These are phyloP conservation scores for Reutealis trisperma DNA, from an alignment of 345 rosid species.

Conservation along the genomic window DNA sequence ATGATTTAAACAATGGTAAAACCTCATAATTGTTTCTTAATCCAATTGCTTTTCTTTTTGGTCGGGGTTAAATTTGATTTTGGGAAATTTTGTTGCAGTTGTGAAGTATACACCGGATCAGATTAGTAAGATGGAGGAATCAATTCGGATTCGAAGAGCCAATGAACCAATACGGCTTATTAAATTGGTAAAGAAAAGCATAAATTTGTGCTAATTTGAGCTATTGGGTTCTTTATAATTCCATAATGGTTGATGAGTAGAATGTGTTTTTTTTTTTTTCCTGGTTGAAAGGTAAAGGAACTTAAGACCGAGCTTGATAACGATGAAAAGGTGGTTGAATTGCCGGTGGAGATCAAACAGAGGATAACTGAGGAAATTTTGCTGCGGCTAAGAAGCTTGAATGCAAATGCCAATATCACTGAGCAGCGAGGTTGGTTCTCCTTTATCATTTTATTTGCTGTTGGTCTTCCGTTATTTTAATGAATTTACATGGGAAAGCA, in stretches of 20 bases:
- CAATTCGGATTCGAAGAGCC: slow-evolving; percentile 76
- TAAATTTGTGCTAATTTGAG: neutral
- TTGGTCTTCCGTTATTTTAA: neutral
- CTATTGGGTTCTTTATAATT: slow-evolving; percentile 2
- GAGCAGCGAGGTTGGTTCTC: slow-evolving; percentile 61
- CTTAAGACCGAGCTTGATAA: slow-evolving; percentile 44
- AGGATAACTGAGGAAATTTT: slow-evolving; percentile 72
- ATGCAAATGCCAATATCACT: slow-evolving; percentile 43
- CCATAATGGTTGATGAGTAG: neutral
- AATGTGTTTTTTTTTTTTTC: neutral
- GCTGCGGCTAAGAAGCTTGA: slow-evolving; percentile 50
- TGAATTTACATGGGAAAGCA: neutral
- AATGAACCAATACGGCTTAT: slow-evolving; percentile 62
- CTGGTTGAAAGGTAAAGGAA: slow-evolving; percentile 52
- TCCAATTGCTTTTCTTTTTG: neutral
- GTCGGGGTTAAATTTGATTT: neutral
- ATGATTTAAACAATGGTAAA: slow-evolving; percentile 31
- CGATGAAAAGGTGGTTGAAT: slow-evolving; percentile 41
- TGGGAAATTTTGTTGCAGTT: slow-evolving; percentile 36
- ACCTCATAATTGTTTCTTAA: neutral
- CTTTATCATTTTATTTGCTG: neutral
- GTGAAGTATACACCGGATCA: slow-evolving; percentile 75
- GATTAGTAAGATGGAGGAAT: slow-evolving; percentile 89
- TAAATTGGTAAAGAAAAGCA: slow-evolving; percentile 48
- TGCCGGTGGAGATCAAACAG: slow-evolving; percentile 55